Conservation (phyloP, 129 eudicot species). For the Flaveria robusta region DNA sequence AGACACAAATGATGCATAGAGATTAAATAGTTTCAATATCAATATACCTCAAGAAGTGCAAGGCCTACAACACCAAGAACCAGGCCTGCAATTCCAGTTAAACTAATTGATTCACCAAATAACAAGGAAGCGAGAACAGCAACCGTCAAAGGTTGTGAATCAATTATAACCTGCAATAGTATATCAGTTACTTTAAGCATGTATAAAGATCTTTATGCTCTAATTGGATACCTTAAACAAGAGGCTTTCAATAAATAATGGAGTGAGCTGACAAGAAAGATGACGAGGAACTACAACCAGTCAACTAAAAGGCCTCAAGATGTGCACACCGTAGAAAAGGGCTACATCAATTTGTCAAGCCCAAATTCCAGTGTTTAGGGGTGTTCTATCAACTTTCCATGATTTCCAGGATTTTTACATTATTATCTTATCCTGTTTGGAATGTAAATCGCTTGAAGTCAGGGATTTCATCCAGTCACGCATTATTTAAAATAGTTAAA, state of each 20-base stretch:
- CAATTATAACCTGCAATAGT: slow-evolving; percentile 85
- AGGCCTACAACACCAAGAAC: slow-evolving; percentile 91
- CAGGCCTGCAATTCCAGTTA: slow-evolving; percentile 85
- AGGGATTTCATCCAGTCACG: background rate
- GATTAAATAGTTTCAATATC: slow-evolving; percentile 12
- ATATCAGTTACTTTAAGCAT: slow-evolving; percentile 14
- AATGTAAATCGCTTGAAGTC: background rate
- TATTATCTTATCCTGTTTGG: background rate
- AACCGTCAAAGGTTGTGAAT: slow-evolving; percentile 97
- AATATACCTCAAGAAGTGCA: slow-evolving; percentile 87
- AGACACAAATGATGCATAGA: slow-evolving; percentile 1
- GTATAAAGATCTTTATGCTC: slow-evolving; percentile 8
- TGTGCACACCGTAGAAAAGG: background rate
- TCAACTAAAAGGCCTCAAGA: slow-evolving; percentile 5
- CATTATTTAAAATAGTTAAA: background rate
- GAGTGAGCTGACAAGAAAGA: slow-evolving; percentile 6
- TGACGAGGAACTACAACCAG: background rate
- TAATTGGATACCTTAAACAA: slow-evolving; percentile 10
- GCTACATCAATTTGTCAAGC: background rate
- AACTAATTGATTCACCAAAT: slow-evolving; percentile 86
- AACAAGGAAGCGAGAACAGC: slow-evolving; percentile 80
- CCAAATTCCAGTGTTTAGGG: background rate
- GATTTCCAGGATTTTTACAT: background rate
- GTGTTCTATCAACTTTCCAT: background rate
- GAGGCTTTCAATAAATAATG: background rate